Conservation (phyloP, 768 basidiomycete species). For the Tylopilus rubrobrunneus region DNA sequence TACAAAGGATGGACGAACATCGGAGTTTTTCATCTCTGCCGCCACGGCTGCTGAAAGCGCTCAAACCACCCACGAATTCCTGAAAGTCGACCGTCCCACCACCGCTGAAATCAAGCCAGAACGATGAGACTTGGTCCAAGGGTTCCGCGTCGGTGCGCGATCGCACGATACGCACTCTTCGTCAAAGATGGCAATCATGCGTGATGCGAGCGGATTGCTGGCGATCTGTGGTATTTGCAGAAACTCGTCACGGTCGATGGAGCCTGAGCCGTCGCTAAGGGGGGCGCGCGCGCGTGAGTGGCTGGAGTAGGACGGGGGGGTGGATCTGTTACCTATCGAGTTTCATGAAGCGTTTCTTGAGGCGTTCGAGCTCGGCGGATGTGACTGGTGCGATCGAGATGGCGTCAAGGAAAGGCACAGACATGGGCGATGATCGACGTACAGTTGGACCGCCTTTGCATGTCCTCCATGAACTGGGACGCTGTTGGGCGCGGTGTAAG, state of each 20-base stretch:
- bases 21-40: constrained; percentile 94
- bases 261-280: constrained; percentile 88
- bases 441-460: constrained; percentile 98
- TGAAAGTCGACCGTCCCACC: constrained; percentile 99
- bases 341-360: constrained; percentile 99
- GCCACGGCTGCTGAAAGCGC: constrained; percentile 96
- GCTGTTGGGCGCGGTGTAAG: constrained; percentile 38
- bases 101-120: constrained; percentile 52
- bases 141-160: background rate
- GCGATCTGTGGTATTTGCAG: constrained; percentile 98
- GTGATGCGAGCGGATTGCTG: constrained; percentile 90
- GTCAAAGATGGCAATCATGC: constrained; percentile 99
- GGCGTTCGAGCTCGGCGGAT: constrained; percentile 84
- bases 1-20: constrained; percentile 53
- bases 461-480: constrained; percentile 96
- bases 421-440: constrained; percentile 32
- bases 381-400: constrained; percentile 61
- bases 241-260: constrained; percentile 98
- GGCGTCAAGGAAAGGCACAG: constrained; percentile 1
- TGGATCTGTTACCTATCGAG: constrained; percentile 69
- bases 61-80: constrained; percentile 96
- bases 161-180: constrained; percentile 73
- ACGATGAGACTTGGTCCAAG: background rate
- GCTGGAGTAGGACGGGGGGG: background rate
- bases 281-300: background rate